Evolutionary conservation across 2,329 filamentous ascomycete genomes (phyloP), one percentile per base, ranked within the genome.

Genomic region (Gaeumannomyces tritici): DNA sequence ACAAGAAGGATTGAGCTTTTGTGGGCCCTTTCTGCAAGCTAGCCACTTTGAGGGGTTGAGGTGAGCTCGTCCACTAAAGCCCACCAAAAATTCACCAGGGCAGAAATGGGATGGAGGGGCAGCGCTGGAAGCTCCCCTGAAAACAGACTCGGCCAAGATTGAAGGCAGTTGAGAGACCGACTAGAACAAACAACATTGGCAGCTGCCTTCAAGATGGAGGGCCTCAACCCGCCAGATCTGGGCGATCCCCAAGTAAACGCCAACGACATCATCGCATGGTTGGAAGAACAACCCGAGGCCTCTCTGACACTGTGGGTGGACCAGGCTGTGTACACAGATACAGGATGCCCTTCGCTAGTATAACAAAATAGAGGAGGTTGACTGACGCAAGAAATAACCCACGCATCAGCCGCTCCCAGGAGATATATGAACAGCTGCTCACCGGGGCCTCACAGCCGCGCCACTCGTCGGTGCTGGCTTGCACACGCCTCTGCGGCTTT

Each of bases 401-500:
- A 8, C 21, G 42, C 6, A n/a, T n/a, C 54, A 56, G 55, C 55
- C 47, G 28, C 55, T 56, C 61, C 58, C 54, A 61, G 31, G 55
- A 57, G 4, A 33, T 83, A 6, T 84, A 84, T 67, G 68, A 77
- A 18, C 73, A 74, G 59, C 76, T 85, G 13, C 73, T 85, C 5
- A 67, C 72, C 21, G 75, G 76, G 63, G 81, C 83, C 31, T 76
- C 78, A 12, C 80, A 83, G 68, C 82, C 83, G 15, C 81, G 80
- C 61, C 79, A 81, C 61, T 75, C 77, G 29, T 85, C 82, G 5
- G 83, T 82, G 15, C 80, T 84, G 67, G 79, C 82, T 18, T 87
- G 81, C 63, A 77, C 83, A 65, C 84, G 82, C 69, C 78, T 88
- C 26, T 87, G 83, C 66, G 82, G 84, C 35, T 86, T 87, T 65